These are phyloP conservation scores for Rhodomyrtus tomentosa DNA, from an alignment of 345 rosid genomes.

Conservation along the genomic window DNA sequence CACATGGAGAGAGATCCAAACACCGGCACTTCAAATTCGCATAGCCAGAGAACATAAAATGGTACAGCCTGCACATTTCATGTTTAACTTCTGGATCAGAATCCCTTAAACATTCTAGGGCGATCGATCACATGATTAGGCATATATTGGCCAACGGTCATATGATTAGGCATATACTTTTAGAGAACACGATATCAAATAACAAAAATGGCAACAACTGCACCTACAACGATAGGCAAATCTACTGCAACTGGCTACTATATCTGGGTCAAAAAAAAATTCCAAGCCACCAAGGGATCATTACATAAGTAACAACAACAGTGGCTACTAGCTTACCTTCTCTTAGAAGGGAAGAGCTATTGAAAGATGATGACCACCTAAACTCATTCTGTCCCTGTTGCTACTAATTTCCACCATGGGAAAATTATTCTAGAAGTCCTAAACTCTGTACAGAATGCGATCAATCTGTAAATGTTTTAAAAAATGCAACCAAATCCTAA, in stretches of 20 bases:
- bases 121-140: neutral
- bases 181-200: neutral
- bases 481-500: neutral
- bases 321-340: neutral
- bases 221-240: neutral
- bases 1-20: conserved; percentile 68
- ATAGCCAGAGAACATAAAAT: conserved; percentile 55
- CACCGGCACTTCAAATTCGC: conserved; percentile 64
- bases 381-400: neutral
- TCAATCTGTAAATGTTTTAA: neutral
- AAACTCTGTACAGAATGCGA: neutral
- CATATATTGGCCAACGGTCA: neutral
- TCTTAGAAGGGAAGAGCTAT: neutral
- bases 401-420: neutral
- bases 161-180: neutral
- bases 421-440: neutral
- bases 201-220: neutral
- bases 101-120: neutral
- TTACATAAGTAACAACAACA: neutral
- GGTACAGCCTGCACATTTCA: conserved; percentile 45
- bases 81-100: neutral
- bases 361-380: neutral
- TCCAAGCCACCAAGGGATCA: neutral
- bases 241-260: neutral
- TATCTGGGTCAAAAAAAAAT: neutral